Base-by-base conservation (phyloP, 169 alveolate species). In the Babesia sp. region DNA sequence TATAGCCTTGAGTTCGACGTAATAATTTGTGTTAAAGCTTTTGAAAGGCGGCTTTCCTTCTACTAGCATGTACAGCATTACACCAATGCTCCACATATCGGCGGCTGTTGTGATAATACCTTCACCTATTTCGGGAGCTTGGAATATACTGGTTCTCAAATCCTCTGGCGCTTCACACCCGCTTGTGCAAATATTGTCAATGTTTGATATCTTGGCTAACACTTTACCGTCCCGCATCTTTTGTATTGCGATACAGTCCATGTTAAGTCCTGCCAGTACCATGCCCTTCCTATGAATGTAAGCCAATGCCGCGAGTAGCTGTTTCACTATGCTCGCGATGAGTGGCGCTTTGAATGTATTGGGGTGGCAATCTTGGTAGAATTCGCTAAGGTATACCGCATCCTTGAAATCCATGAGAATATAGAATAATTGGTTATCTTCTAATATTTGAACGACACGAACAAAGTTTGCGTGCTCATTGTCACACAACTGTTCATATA, bases 31-130 rank as follows among this genome's bases (percentile, higher is more conserved):
- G 45, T 31, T 39, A 24, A 1, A 58, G 22, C 18, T 61, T 39
- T 78, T 54, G 57, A 45, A 79, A 2, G 91, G 91, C 54, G 64
- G 64, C 29, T 77, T 64, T 18, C 91, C 91, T 51, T 85, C 91
- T 58, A 66, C 71, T 31, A 85, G 71, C 66, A 60, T 75, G 60
- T 85, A 79, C 50, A 85, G 67, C 61, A 85, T 42, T 18, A 85
- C 90, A 4, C 91, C 91, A 55, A 79, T 53, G 66, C 82, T 71
- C 91, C 91, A 85, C 51, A 85, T 56, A 39, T 85, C 91, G 56
- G 83, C 80, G 33, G 82, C 53, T n/a, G 72, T 51, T 4, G 86
- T 74, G 28, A 85, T 24, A 12, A 60, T 26, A 8, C 86, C 90
- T 33, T 80, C 83, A 37, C 57, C 55, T 5, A 83, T 44, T 34